Conservation (phyloP, 2,329 filamentous ascomycete genomes). For the Microdochium paspali region DNA sequence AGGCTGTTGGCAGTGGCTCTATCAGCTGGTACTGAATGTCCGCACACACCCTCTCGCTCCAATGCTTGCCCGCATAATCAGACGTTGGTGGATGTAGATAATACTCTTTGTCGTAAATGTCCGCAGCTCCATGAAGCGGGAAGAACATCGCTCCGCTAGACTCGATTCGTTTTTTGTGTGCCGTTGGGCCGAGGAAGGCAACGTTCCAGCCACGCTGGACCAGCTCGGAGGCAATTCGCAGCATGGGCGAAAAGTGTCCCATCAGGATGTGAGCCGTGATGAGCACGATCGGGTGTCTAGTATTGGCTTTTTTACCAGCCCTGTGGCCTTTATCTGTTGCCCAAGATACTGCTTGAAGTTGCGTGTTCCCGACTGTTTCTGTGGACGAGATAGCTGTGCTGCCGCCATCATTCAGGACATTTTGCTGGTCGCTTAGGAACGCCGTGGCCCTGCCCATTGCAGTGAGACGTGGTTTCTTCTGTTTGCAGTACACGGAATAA, state of each 20-base stretch:
- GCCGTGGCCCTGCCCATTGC: too few relatives aligned
- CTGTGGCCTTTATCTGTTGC: too few relatives aligned
- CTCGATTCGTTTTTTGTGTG: slow-evolving; percentile 23
- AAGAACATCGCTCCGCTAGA: slow-evolving; percentile 21
- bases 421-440: too few relatives aligned
- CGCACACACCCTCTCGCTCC: slow-evolving; percentile 19
- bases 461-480: too few relatives aligned
- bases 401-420: too few relatives aligned
- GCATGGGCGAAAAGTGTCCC: slow-evolving; percentile 24
- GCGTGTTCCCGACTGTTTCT: too few relatives aligned
- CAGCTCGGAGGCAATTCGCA: slow-evolving; percentile 23
- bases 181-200: slow-evolving; percentile 24
- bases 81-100: slow-evolving; percentile 14
- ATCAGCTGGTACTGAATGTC: slow-evolving; percentile 21
- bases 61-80: slow-evolving; percentile 12
- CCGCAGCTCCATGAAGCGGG: slow-evolving; percentile 18
- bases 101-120: slow-evolving; percentile 23
- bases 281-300: slow-evolving; percentile 12
- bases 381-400: too few relatives aligned
- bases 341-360: too few relatives aligned
- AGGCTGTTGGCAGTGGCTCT: slow-evolving; percentile 21
- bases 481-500: too few relatives aligned
- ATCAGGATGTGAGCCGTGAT: slow-evolving; percentile 24
- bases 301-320: too few relatives aligned
- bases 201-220: slow-evolving; percentile 18